Evolutionary conservation across 495 filamentous ascomycete species (phyloP), one percentile per base, ranked within the genome.

Genomic region (Aspergillus cavernicola): DNA sequence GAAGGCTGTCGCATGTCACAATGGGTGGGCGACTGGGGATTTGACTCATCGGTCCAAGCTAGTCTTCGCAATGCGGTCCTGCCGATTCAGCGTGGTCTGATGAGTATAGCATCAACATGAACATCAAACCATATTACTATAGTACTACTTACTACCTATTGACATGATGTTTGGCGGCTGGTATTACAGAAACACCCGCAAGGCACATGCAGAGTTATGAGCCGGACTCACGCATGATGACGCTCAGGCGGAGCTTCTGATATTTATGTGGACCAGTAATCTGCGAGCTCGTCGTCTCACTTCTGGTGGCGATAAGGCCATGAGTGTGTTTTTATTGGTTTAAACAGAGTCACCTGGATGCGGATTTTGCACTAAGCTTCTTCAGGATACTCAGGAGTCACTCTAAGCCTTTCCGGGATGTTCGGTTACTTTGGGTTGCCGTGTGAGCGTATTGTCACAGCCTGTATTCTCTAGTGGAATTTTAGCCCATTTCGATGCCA

Each of bases 21-120:
- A 59, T 89, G 86, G 86, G 78, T 75, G 63, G 85, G 86, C 59
- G 83, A 84, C 63, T 88, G 85, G 85, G 86, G 86, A 64, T 81
- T 89, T 37, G 82, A 87, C 50, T 59, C 64, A 11, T 70, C 74
- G 23, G 75, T 84, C 15, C 70, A 82, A 59, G 74, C 77, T 51
- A 71, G 80, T 63, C 71, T 88, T 55, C 78, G 84, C 59, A 83
- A 85, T 64, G 82, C 81, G 1, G 42, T 49, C 7, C 31, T 52
- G 32, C 56, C 56, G 4, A 26, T n/a, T 28, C 29, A 58, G 36
- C 50, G 56, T 8, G 3, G 6, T 19, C 10, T 54, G 23, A 4
- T 29, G 24, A 32, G 13, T 23, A 40, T 47, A 15, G 28, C 42
- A 40, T 47, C 23, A 26, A 20, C 26, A 22, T 47, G 26, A 47